Base-by-base conservation (phyloP, 306 rosid genomes). In the Heteromeles arbutifolia region DNA sequence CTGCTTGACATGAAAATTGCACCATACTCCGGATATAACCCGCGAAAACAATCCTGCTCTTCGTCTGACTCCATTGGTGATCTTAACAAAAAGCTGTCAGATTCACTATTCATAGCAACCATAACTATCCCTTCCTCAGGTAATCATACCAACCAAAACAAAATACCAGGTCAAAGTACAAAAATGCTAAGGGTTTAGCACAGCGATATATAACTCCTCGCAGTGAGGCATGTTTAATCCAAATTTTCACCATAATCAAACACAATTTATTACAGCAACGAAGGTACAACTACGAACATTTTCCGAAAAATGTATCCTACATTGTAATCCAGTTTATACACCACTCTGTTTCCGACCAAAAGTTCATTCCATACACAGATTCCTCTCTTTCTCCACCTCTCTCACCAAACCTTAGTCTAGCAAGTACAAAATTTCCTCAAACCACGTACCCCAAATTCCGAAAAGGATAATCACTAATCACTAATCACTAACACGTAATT, bases 1-100 rank as follows among this genome's bases (percentile, higher is more conserved):
- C 65, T 74, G 56, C 82, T 89, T 4, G 93, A 79, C 86, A 86
- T 85, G 85, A 89, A 89, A 45, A 89, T 86, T 4, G 89, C 89
- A 24, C 90, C 93, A 61, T 2, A 73, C 44, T 70, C 78, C 0
- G 93, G 88, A 73, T 75, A 56, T 39, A 0, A 4, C 37, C 89
- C 86, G 10, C 54, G 24, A 59, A 54, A 25, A 63, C 43, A 74
- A 22, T 29, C 74, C 6, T 21, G 18, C 61, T 73, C 67, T 22
- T 65, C 74, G 77, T 43, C 61, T 2, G 37, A 65, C 63, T 56
- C 53, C 87, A 79, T 81, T 22, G 56, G 48, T 53, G 25, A 32
- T 65, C 72, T 75, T 28, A 52, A 57, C 69, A 64, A 69, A 65
- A 71, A 21, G 64, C 56, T 67, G 65, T 19, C 71, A 62, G 31